phyloP scores from a whole-genome alignment of 1,139 yeast genomes.

The Taphrina confusa region DNA sequence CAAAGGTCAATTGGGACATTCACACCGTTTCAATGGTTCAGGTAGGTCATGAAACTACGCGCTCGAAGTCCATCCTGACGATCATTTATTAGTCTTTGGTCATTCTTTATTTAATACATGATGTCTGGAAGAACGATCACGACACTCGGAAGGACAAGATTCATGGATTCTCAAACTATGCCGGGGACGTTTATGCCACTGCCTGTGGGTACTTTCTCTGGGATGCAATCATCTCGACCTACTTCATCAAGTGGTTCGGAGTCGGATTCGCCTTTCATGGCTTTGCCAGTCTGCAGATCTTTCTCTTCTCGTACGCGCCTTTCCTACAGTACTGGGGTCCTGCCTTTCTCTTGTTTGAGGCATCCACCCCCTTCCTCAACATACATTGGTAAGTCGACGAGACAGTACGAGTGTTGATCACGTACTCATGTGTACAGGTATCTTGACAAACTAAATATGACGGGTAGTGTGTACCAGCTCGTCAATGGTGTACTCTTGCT shows the following conservation, averaged over 20 bases:
- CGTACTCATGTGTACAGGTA: conserved; percentile 14
- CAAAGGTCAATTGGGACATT: conserved; percentile 73
- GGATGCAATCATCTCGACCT: conserved; percentile 72
- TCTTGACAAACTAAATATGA: conserved; percentile 36
- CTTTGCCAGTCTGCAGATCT: conserved; percentile 74
- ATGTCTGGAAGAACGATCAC: conserved; percentile 63
- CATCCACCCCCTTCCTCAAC: conserved; percentile 90
- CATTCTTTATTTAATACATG: conserved; percentile 51
- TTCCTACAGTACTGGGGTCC: conserved; percentile 84
- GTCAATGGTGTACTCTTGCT: conserved; percentile 73
- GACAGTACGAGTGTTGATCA: background rate
- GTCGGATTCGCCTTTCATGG: conserved; percentile 85
- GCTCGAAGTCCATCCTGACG: background rate
- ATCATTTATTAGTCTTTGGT: background rate
- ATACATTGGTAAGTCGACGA: conserved; percentile 59
- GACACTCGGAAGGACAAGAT: conserved; percentile 54
- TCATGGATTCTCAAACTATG: conserved; percentile 71
- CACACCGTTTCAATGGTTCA: conserved; percentile 89
- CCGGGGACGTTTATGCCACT: conserved; percentile 67
- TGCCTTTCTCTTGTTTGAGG: conserved; percentile 79
- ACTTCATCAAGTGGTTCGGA: conserved; percentile 69
- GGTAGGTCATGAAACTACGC: background rate
- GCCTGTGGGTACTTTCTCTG: conserved; percentile 90
- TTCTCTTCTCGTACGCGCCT: conserved; percentile 61
- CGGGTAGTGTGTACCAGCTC: conserved; percentile 49